These are phyloP conservation scores for Pneumocystis canis DNA, from an alignment of 1,139 yeast species.

Conservation along the genomic window DNA sequence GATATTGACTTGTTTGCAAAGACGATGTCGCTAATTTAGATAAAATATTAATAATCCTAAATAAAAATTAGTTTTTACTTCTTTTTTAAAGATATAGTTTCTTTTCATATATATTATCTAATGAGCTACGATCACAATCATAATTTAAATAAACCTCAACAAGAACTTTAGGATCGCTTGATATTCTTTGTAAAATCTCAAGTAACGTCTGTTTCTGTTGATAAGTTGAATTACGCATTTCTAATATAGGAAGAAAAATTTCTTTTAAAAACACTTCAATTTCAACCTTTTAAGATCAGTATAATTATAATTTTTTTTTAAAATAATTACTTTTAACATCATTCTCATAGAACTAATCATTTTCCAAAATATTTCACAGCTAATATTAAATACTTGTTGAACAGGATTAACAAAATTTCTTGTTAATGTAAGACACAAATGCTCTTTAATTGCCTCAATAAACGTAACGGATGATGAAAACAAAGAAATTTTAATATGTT, in stretches of 20 bases:
- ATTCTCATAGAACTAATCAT: conserved; percentile 67
- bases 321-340: conserved; percentile 38
- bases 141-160: conserved; percentile 88
- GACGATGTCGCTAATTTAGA: conserved; percentile 37
- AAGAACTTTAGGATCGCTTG: conserved; percentile 78
- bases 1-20: conserved; percentile 57
- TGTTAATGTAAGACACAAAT: conserved; percentile 65
- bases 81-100: conserved; percentile 48
- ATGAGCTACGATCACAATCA: conserved; percentile 67
- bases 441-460: conserved; percentile 70
- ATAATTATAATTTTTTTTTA: background rate
- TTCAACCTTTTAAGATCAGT: conserved; percentile 37
- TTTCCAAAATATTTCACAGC: conserved; percentile 87
- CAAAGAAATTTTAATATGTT: conserved; percentile 40
- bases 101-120: conserved; percentile 77
- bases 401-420: conserved; percentile 86
- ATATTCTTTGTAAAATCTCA: conserved; percentile 60
- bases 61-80: conserved; percentile 36
- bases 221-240: conserved; percentile 76
- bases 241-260: conserved; percentile 86
- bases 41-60: conserved; percentile 9
- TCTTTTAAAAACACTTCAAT: conserved; percentile 88
- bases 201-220: conserved; percentile 85
- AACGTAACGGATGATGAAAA: conserved; percentile 42
- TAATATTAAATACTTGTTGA: conserved; percentile 82